These are phyloP conservation scores for Pyrenophora tritici-repentis DNA, from an alignment of 2,329 filamentous ascomycete species.

Conservation along the genomic window DNA sequence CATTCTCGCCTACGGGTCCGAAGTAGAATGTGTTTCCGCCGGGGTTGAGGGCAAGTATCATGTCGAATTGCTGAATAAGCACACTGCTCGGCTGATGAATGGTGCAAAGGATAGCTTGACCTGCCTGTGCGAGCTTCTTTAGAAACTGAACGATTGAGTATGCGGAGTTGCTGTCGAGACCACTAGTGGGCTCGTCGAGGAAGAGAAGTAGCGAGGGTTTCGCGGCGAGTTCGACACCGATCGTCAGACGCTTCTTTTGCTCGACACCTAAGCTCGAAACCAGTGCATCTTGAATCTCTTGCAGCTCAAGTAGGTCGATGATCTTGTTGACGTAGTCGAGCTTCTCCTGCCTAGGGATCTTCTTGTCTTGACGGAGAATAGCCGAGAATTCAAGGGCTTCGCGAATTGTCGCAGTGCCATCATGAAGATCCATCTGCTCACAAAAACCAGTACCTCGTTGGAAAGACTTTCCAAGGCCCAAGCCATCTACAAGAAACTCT, in stretches of 20 bases:
- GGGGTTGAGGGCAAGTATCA: conserved; percentile 70
- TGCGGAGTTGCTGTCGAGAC: conserved; percentile 71
- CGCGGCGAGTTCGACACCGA: conserved; percentile 68
- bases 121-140: conserved; percentile 68
- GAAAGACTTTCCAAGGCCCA: conserved; percentile 61
- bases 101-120: conserved; percentile 74
- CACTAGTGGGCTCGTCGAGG: conserved; percentile 73
- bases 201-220: conserved; percentile 71
- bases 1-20: conserved; percentile 71
- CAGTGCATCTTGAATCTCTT: conserved; percentile 69
- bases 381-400: conserved; percentile 73
- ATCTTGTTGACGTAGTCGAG: conserved; percentile 69
- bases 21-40: conserved; percentile 76
- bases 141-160: conserved; percentile 71
- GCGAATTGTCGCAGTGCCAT: conserved; percentile 68
- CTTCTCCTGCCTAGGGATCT: conserved; percentile 63
- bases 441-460: conserved; percentile 73
- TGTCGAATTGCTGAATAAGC: conserved; percentile 74
- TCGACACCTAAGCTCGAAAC: conserved; percentile 69
- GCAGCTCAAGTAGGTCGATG: conserved; percentile 66
- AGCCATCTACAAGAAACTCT: conserved; percentile 73
- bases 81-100: conserved; percentile 74
- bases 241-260: conserved; percentile 73
- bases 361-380: conserved; percentile 64
- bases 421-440: conserved; percentile 74